Evolutionary conservation across 768 basidiomycete genomes (phyloP).

Genomic region (Pleurotus salmoneostramineus): DNA sequence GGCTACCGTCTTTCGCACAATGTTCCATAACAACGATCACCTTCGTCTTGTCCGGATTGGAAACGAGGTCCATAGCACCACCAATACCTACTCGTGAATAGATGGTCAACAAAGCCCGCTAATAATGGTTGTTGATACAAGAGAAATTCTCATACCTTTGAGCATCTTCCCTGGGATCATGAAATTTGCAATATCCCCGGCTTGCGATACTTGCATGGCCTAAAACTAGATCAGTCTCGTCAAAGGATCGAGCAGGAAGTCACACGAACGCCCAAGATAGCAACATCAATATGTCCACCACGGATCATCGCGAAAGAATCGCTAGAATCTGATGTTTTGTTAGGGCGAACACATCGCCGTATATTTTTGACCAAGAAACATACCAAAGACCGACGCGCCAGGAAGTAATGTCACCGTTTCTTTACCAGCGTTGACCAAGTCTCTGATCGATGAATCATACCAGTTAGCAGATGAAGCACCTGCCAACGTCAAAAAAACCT

Average conservation of each 20-base stretch:
- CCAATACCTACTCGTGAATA: constrained; percentile 66
- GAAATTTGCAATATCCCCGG: constrained; percentile 94
- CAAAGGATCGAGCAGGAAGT: not conserved
- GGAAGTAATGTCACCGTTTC: constrained; percentile 92
- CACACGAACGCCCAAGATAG: constrained; percentile 81
- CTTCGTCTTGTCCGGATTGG: constrained; percentile 93
- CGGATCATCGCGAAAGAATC: constrained; percentile 99
- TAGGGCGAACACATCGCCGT: not conserved
- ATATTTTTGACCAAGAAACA: constrained; percentile 16
- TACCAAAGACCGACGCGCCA: constrained; percentile 88
- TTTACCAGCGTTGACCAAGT: constrained; percentile 93
- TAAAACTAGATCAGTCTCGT: constrained; percentile 22
- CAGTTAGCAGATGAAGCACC: not conserved
- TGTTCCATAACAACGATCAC: constrained; percentile 91
- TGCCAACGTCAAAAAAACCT: constrained; percentile 23
- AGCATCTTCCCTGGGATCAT: constrained; percentile 97
- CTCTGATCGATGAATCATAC: constrained; percentile 35
- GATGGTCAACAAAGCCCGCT: constrained; percentile 6
- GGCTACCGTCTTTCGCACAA: constrained; percentile 82
- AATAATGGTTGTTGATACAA: not conserved
- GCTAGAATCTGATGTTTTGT: constrained; percentile 58
- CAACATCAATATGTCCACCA: constrained; percentile 91
- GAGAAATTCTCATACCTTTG: constrained; percentile 45
- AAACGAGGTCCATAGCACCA: constrained; percentile 95
- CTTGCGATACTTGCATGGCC: constrained; percentile 95